Percentiles rank a stretch among this genome's conserved stretches.
Conservation (phyloP, 441 rosid genomes). For the Metrosideros polymorpha region DNA sequence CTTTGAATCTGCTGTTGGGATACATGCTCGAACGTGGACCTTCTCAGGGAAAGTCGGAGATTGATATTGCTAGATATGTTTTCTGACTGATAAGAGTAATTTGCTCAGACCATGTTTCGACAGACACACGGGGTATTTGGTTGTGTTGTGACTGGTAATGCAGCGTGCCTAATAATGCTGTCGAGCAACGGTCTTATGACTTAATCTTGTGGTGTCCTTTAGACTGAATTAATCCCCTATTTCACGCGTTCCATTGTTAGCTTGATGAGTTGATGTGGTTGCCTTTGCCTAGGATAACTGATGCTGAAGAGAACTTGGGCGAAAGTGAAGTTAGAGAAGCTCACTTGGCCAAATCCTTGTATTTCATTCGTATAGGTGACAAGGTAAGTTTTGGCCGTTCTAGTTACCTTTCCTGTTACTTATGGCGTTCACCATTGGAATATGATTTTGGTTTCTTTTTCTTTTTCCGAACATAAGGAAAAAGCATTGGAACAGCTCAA, state of each 20-base stretch:
- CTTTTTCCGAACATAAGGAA: slow-evolving; percentile 36
- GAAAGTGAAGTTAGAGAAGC: slow-evolving; percentile 99
- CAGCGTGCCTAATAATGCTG: background rate
- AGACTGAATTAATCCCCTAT: background rate
- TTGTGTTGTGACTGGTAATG: background rate
- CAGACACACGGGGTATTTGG: background rate
- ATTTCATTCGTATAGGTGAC: slow-evolving; percentile 80
- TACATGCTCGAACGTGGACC: background rate
- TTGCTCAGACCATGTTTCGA: background rate
- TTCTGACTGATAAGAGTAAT: background rate
- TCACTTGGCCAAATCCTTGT: slow-evolving; percentile 93
- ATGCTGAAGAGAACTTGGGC: slow-evolving; percentile 97
- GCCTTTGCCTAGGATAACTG: slow-evolving; percentile 58
- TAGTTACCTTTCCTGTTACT: background rate
- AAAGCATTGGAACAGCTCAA: slow-evolving; percentile 93
- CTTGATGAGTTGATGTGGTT: background rate
- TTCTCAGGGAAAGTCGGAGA: background rate
- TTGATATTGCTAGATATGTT: background rate
- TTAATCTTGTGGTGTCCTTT: background rate
- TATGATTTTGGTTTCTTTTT: background rate
- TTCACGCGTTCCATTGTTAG: background rate
- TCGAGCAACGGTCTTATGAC: background rate
- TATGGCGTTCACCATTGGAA: background rate
- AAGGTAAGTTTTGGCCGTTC: slow-evolving; percentile 38
- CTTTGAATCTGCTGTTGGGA: background rate